phyloP scores from a whole-genome alignment of 352 stramenopile species.

The Pythium dissimile region DNA sequence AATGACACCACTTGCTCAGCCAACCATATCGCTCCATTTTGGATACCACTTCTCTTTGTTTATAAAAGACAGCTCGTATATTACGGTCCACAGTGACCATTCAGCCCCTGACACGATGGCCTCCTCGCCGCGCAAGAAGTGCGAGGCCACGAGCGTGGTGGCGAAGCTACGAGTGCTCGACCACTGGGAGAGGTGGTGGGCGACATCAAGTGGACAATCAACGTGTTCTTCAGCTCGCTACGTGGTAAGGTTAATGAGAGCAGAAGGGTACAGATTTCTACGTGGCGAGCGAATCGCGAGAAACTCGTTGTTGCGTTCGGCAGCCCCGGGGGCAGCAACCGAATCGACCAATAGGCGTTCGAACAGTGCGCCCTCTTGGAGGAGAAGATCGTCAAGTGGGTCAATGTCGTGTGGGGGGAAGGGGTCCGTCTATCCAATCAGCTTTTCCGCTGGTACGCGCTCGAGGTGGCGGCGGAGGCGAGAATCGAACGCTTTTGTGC shows the following conservation, averaged over 20 bases:
- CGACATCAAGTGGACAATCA: neutral
- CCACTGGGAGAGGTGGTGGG: neutral
- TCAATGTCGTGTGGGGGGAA: slow-evolving; percentile 19
- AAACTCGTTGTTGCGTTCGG: neutral
- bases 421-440: slow-evolving; percentile 22
- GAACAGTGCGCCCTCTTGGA: slow-evolving; percentile 12
- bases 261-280: neutral
- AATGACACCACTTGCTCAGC: neutral
- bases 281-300: neutral
- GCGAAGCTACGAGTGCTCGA: neutral
- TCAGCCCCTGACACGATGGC: neutral
- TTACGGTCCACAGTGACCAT: neutral
- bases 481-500: neutral
- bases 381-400: slow-evolving; percentile 17
- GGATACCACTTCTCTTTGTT: neutral
- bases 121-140: neutral
- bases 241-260: neutral
- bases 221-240: neutral
- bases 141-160: neutral
- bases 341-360: neutral
- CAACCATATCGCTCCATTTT: neutral
- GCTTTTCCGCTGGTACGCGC: slow-evolving; percentile 23
- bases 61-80: neutral
- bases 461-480: slow-evolving; percentile 8
- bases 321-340: neutral